A percentile compares a stretch with the other conserved stretches of the same genome.
Evolutionary conservation across 306 rosid genomes (phyloP).

Genomic region (Dalbergia cochinchinensis): DNA sequence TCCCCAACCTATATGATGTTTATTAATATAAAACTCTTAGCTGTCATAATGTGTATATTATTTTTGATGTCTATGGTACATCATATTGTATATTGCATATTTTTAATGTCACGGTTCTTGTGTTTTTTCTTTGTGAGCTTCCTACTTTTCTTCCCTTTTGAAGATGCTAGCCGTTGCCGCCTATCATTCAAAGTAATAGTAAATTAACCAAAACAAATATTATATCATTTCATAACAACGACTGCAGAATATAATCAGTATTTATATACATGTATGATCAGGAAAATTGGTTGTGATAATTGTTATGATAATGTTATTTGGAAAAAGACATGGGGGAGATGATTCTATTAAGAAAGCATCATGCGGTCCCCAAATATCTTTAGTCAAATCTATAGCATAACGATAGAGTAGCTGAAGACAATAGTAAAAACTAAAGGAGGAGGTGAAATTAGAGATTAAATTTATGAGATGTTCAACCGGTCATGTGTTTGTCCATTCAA

Average conservation of each 20-base stretch:
- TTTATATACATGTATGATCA: slow-evolving; percentile 1
- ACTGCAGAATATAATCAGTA: not conserved
- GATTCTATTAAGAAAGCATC: slow-evolving; percentile 29
- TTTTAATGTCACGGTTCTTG: slow-evolving; percentile 10
- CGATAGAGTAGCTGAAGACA: slow-evolving; percentile 12
- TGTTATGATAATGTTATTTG: not conserved
- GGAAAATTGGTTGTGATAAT: not conserved
- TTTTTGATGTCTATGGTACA: too few relatives aligned
- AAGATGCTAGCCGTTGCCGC: slow-evolving; percentile 23
- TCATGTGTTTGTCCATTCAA: not conserved
- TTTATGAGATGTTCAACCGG: slow-evolving; percentile 30
- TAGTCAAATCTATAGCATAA: slow-evolving; percentile 21
- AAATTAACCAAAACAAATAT: slow-evolving; percentile 23
- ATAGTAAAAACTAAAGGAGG: not conserved
- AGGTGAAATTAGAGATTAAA: not conserved
- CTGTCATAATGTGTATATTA: slow-evolving; percentile 11
- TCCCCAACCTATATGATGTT: not conserved
- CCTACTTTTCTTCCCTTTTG: slow-evolving; percentile 19
- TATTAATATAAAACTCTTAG: slow-evolving; percentile 24
- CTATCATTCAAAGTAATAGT: slow-evolving; percentile 3
- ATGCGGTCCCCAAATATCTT: slow-evolving; percentile 48
- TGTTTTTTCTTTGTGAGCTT: slow-evolving; percentile 3
- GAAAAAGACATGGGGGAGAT: slow-evolving; percentile 7
- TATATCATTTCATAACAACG: slow-evolving; percentile 26
- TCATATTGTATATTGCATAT: not conserved